A percentile compares a stretch with the other conserved stretches of the same genome.
Evolutionary conservation across 1,139 yeast genomes (phyloP).

Genomic region (Maudiozyma humilis): DNA sequence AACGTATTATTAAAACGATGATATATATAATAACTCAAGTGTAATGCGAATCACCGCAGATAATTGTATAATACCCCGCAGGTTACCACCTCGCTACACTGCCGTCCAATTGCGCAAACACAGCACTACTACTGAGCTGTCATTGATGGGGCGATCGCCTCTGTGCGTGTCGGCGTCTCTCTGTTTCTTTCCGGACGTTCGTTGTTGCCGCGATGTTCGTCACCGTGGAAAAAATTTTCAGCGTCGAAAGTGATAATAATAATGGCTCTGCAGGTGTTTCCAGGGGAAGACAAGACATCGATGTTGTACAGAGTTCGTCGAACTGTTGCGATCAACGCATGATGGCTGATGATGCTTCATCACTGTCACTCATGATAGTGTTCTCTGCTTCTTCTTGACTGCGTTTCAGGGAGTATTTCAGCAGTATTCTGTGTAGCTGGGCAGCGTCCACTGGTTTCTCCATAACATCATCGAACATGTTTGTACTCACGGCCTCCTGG

Average conservation of each 20-base stretch:
- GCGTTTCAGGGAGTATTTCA: constrained; percentile 28
- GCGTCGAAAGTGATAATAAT: constrained; percentile 5
- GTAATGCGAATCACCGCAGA: no score
- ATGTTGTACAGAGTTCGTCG: no score
- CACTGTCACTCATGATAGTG: constrained; percentile 28
- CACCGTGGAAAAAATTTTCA: constrained; percentile 6
- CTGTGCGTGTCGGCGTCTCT: no score
- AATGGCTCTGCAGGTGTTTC: no score
- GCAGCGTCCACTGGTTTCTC: constrained; percentile 63
- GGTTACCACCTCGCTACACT: no score
- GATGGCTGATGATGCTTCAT: constrained; percentile 7
- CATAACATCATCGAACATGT: constrained; percentile 61
- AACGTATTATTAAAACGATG: no score
- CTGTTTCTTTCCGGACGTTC: no score
- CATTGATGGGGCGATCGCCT: no score
- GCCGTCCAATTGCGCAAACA: no score
- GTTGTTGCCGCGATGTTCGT: background rate
- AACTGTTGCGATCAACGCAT: background rate
- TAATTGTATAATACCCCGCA: no score
- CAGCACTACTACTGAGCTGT: no score
- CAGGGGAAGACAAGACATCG: background rate
- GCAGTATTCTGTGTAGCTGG: constrained; percentile 33
- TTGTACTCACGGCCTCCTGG: constrained; percentile 52
- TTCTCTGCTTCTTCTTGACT: constrained; percentile 30
- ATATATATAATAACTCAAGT: no score